Conservation (phyloP, 352 stramenopile genomes). For the Bremia lactucae region DNA sequence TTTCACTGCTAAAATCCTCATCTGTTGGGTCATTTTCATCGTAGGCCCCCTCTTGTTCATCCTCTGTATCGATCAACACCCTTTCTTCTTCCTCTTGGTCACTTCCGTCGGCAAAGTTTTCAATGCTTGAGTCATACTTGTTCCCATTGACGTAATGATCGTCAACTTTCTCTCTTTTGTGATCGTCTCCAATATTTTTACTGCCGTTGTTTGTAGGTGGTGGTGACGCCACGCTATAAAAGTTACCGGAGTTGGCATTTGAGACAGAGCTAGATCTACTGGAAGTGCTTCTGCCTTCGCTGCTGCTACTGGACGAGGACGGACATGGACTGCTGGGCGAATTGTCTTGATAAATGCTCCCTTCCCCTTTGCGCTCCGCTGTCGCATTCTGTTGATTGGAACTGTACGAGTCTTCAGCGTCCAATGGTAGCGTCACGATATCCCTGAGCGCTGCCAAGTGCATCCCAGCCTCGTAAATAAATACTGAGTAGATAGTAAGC, state of each 20-base stretch:
- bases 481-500: too few relatives aligned
- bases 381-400: conserved; percentile 2
- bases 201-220: conserved; percentile 6
- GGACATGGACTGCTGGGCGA: conserved; percentile 27
- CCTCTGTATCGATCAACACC: conserved; percentile 35
- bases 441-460: conserved; percentile 2
- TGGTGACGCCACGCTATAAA: conserved; percentile 13
- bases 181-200: conserved; percentile 14
- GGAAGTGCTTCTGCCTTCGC: conserved; percentile 12
- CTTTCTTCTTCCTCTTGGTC: conserved; percentile 25
- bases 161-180: conserved; percentile 17
- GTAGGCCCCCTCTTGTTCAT: conserved; percentile 40
- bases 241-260: conserved; percentile 23
- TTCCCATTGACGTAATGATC: conserved; percentile 10
- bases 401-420: background rate
- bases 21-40: conserved; percentile 25
- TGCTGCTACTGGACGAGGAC: conserved; percentile 28
- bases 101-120: conserved; percentile 17
- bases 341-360: conserved; percentile 15
- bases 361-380: conserved; percentile 1
- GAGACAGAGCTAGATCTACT: conserved; percentile 22
- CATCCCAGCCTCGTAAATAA: too few relatives aligned
- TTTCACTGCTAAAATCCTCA: conserved; percentile 30
- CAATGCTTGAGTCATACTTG: conserved; percentile 26
- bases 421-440: background rate